These are phyloP conservation scores for Extremus antarcticus DNA, from an alignment of 495 filamentous ascomycete species.

Conservation along the genomic window DNA sequence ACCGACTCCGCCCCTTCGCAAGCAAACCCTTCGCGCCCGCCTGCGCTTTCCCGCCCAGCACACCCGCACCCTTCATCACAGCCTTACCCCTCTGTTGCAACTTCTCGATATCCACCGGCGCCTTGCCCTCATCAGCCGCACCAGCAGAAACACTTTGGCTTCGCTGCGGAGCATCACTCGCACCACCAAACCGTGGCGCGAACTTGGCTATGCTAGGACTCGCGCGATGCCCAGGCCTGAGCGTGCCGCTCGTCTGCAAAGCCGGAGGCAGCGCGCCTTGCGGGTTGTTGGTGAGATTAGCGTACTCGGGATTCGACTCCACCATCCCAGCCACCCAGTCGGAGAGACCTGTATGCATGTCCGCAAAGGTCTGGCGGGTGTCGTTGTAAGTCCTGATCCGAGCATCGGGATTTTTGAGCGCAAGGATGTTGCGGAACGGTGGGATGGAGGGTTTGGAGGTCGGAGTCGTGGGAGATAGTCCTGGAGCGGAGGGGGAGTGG, in stretches of 20 bases:
- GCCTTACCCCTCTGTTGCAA: conserved; percentile 69
- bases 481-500: not conserved
- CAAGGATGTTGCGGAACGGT: conserved; percentile 61
- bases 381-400: conserved; percentile 60
- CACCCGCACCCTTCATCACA: conserved; percentile 65
- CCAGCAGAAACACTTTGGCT: not conserved
- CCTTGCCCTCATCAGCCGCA: not conserved
- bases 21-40: conserved; percentile 79
- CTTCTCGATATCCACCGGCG: conserved; percentile 8
- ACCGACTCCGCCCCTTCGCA: conserved; percentile 73
- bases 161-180: not conserved
- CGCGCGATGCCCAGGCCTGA: not conserved
- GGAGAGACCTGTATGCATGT: conserved; percentile 60
- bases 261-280: not conserved
- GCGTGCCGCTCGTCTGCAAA: not conserved
- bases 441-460: conserved; percentile 1
- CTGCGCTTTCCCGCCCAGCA: conserved; percentile 56
- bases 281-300: conserved; percentile 31
- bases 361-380: conserved; percentile 57
- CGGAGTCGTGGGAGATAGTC: not conserved
- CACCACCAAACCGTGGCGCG: not conserved
- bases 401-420: conserved; percentile 47
- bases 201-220: not conserved
- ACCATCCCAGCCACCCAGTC: conserved; percentile 54
- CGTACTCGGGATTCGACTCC: conserved; percentile 42